Evolutionary conservation across 148 eudicot species (phyloP).

Genomic region (Rhododendron vialii): DNA sequence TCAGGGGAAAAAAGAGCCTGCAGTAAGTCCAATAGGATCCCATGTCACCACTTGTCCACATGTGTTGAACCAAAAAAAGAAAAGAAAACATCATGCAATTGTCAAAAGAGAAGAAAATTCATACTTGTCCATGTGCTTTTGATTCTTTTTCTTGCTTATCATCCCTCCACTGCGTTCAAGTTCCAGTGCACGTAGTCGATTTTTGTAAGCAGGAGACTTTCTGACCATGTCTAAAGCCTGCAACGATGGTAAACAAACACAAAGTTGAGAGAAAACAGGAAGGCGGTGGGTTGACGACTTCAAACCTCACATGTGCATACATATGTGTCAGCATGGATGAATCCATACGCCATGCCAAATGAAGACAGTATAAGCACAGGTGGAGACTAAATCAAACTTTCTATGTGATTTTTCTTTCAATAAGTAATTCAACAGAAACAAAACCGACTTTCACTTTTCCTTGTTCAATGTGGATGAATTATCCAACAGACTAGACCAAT

Average conservation of each 20-base stretch:
- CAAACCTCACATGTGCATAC: background rate
- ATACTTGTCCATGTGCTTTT: constrained; percentile 68
- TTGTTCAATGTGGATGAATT: background rate
- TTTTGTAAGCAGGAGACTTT: constrained; percentile 94
- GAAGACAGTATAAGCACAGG: background rate
- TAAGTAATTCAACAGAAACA: background rate
- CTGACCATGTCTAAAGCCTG: constrained; percentile 94
- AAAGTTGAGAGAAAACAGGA: background rate
- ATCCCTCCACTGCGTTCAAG: constrained; percentile 85
- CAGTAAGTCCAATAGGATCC: background rate
- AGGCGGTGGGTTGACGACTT: background rate
- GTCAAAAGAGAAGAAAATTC: constrained; percentile 12
- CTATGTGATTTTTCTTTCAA: background rate
- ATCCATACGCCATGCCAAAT: background rate
- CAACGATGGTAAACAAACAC: constrained; percentile 2
- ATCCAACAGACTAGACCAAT: background rate
- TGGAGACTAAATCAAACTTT: background rate
- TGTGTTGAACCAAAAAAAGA: background rate
- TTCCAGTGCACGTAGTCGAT: constrained; percentile 71
- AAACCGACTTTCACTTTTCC: background rate
- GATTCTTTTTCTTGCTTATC: constrained; percentile 66
- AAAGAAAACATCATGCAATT: background rate
- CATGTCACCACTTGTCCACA: background rate
- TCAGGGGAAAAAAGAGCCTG: background rate
- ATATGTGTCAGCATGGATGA: background rate